Percentiles rank a stretch among this genome's conserved stretches.
Conservation (phyloP, 179 eudicot genomes). For the Beta corolliflora region DNA sequence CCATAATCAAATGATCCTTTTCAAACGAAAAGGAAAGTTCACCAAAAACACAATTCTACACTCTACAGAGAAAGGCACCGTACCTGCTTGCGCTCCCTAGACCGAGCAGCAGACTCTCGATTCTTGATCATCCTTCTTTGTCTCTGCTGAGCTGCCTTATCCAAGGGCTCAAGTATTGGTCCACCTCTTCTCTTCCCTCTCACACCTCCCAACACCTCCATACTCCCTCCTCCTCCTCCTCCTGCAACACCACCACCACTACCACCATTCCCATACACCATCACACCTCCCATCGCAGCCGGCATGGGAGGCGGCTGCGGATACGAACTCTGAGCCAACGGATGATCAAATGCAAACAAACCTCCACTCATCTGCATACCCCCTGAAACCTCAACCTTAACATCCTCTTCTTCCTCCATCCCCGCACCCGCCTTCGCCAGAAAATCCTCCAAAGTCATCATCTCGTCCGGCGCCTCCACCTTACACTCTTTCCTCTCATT, state of each 20-base stretch:
- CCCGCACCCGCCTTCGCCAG: conserved; percentile 41
- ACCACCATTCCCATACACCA: conserved; percentile 3
- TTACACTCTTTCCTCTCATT: conserved; percentile 38
- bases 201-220: conserved; percentile 24
- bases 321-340: conserved; percentile 26
- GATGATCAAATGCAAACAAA: conserved; percentile 26
- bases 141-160: conserved; percentile 80
- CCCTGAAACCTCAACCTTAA: conserved; percentile 22
- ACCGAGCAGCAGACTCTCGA: conserved; percentile 90
- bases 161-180: conserved; percentile 41
- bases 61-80: too few species aligned
- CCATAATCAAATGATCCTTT: too few species aligned
- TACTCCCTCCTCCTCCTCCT: conserved; percentile 32
- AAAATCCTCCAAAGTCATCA: conserved; percentile 55
- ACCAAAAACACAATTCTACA: background rate
- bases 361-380: conserved; percentile 22
- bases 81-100: conserved; percentile 93
- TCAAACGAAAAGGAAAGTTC: background rate
- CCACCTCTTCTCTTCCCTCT: conserved; percentile 54
- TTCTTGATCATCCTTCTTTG: conserved; percentile 96
- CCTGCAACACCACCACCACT: conserved; percentile 27
- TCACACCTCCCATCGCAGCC: conserved; percentile 6
- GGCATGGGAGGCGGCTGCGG: background rate
- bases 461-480: conserved; percentile 38
- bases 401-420: conserved; percentile 30